Evolutionary conservation across 2,329 filamentous ascomycete genomes (phyloP).

Genomic region (Neofusicoccum laricinum): DNA sequence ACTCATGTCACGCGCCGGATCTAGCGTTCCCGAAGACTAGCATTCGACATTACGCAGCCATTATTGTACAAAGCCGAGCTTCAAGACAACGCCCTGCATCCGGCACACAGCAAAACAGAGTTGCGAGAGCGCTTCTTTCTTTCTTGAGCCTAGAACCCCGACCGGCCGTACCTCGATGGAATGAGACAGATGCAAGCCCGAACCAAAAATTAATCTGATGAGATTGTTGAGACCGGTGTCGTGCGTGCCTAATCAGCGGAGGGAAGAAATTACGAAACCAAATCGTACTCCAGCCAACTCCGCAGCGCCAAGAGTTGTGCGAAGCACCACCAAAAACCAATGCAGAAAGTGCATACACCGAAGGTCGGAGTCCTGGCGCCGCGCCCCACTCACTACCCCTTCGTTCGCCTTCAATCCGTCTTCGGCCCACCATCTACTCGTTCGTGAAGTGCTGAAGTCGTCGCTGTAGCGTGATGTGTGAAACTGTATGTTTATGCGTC

Average conservation of each 20-base stretch:
- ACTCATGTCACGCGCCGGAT: background rate
- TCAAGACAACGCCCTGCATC: conserved; percentile 9
- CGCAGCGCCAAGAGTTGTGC: conserved; percentile 10
- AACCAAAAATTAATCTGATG: conserved; percentile 6
- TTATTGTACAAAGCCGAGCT: conserved; percentile 11
- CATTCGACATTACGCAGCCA: conserved; percentile 4
- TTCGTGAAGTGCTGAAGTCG: conserved; percentile 3
- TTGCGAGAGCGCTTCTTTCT: conserved; percentile 12
- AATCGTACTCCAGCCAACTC: conserved; percentile 13
- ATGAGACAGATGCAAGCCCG: background rate
- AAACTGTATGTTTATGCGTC: conserved; percentile 1
- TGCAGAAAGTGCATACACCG: conserved; percentile 12
- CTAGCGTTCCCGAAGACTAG: background rate
- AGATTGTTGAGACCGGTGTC: background rate
- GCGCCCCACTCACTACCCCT: background rate
- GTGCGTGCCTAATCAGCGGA: background rate
- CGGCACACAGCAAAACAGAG: conserved; percentile 5
- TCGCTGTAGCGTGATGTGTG: background rate
- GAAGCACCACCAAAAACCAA: conserved; percentile 8
- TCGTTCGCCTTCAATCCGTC: background rate
- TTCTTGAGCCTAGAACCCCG: conserved; percentile 7
- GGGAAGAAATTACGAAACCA: conserved; percentile 7
- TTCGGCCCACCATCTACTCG: conserved; percentile 1
- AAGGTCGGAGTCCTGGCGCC: background rate
- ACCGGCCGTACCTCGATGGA: background rate